These are phyloP conservation scores for Thalia dealbata DNA, from an alignment of 176 grass and related monocot species.

Conservation along the genomic window DNA sequence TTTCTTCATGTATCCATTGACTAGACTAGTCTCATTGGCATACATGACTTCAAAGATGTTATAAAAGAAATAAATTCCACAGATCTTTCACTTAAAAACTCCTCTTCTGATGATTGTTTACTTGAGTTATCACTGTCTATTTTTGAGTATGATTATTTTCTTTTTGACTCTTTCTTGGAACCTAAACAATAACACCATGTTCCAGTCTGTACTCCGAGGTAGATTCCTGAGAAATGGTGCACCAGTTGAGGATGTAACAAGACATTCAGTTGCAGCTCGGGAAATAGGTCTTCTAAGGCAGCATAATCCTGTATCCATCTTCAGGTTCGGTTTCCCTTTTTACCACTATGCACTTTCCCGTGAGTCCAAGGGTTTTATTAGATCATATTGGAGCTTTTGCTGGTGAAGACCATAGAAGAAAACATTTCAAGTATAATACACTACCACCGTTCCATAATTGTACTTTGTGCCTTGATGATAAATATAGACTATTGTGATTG, in stretches of 20 bases:
- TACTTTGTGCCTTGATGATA: too few relatives aligned
- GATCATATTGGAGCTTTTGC: not conserved
- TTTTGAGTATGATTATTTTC: not conserved
- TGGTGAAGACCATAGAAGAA: not conserved
- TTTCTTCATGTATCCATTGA: too few relatives aligned
- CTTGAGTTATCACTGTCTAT: not conserved
- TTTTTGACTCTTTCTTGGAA: not conserved
- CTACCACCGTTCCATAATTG: not conserved
- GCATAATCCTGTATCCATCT: slow-evolving; percentile 39
- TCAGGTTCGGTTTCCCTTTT: slow-evolving; percentile 51
- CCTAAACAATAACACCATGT: slow-evolving; percentile 22
- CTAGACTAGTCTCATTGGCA: too few relatives aligned
- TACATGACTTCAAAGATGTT: too few relatives aligned
- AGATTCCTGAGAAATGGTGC: slow-evolving; percentile 36
- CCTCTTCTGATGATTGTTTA: not conserved
- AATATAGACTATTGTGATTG: too few relatives aligned
- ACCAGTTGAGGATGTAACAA: slow-evolving; percentile 18
- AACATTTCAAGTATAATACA: not conserved
- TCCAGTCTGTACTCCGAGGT: slow-evolving; percentile 62
- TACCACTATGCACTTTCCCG: slow-evolving; percentile 8
- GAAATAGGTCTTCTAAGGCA: slow-evolving; percentile 54
- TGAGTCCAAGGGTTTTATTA: not conserved
- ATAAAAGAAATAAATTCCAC: too few relatives aligned
- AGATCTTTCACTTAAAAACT: not conserved
- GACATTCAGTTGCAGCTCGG: slow-evolving; percentile 26